Conservation (phyloP, 1,139 yeast genomes). For the Candida pseudoviswanathii region DNA sequence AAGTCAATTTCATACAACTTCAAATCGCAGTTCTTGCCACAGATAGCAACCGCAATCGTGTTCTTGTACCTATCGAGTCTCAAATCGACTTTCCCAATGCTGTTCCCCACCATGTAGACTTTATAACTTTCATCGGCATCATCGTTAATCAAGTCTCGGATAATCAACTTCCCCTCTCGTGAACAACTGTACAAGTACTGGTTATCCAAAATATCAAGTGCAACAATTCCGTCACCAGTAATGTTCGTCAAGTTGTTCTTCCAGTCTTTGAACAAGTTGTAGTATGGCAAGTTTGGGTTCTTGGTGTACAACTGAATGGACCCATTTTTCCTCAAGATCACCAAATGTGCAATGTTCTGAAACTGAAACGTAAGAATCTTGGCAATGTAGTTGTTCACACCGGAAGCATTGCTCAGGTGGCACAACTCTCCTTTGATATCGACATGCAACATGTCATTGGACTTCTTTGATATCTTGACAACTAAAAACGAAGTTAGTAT, state of each 20-base stretch:
- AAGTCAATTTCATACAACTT: conserved; percentile 28
- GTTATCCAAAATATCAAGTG: conserved; percentile 29
- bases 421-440: conserved; percentile 23
- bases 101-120: conserved; percentile 33
- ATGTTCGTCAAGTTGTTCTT: conserved; percentile 22
- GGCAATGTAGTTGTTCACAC: conserved; percentile 21
- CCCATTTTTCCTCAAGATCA: conserved; percentile 31
- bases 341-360: conserved; percentile 25
- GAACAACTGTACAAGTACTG: conserved; percentile 48
- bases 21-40: conserved; percentile 51
- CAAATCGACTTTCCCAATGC: conserved; percentile 39
- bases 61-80: conserved; percentile 14
- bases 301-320: conserved; percentile 34
- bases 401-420: conserved; percentile 14
- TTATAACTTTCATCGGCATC: conserved; percentile 36
- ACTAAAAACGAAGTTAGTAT: conserved; percentile 18
- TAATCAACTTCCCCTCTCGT: conserved; percentile 42
- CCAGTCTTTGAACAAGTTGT: conserved; percentile 39
- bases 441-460: conserved; percentile 13
- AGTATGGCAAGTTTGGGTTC: conserved; percentile 12
- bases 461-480: conserved; percentile 16
- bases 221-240: conserved; percentile 24
- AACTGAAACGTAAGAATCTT: conserved; percentile 24
- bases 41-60: conserved; percentile 31
- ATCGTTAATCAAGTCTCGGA: conserved; percentile 47